Evolutionary conservation across 192 early-diverging fungal genomes (phyloP), one percentile per base, ranked within the genome.

Genomic region (Umbelopsis sp.): DNA sequence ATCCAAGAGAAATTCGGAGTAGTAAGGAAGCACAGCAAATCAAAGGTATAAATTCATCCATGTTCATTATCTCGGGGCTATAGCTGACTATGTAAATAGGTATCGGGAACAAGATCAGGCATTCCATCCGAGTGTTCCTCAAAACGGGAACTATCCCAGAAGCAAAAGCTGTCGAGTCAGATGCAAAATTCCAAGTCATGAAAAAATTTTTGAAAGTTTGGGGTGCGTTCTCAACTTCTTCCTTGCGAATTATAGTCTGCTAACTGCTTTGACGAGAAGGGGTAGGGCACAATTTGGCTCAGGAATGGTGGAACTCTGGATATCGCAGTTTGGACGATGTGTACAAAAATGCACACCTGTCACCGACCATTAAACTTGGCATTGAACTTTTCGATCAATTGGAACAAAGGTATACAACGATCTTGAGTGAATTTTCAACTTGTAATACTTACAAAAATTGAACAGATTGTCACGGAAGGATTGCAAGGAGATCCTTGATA

Each of bases 401-500:
- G 45, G 53, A 65, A 16, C 66, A 76, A 74, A 70, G 65, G 72
- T 74, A 73, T 9, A 20, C 11, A 52, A 21, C 22, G 21, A 24
- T 3, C 8, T 67, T 9, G 24, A 38, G 6, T 29, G 4, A 50
- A 17, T 50, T 22, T 54, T 16, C 20, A 49, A 49, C 0, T 17
- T 6, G 47, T 49, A 17, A 20, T 49, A n/a, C 5, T 49, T 17
- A 49, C 20, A 17, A n/a, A n/a, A 49, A 7, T 14, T 50, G 32
- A 1, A 16, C 56, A 72, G 78, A 34, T 72, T 80, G 74, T 52
- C 45, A 14, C 38, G 78, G 8, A 32, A 56, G 24, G 78, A 80
- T 59, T 68, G 76, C 24, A 67, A 80, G 56, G 78, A 80, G 54
- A 72, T 80, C 20, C 20, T 76, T 22, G 68, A 54, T n/a, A 75